Evolutionary conservation across 352 stramenopile species (phyloP).

Genomic region (Elongisporangium anandrum): DNA sequence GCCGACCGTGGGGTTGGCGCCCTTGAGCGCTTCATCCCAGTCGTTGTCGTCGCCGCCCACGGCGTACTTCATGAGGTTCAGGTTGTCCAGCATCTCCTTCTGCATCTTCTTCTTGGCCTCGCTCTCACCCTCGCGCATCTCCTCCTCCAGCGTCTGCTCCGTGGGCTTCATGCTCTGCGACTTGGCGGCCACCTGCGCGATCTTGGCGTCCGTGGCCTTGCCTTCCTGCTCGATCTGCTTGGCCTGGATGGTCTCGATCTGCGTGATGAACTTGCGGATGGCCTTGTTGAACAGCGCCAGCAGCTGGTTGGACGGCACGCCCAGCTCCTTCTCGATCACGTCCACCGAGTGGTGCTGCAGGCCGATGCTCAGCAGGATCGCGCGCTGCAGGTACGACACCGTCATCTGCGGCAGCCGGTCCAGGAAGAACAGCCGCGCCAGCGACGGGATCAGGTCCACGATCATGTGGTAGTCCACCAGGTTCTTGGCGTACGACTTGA

Average conservation of each 20-base stretch:
- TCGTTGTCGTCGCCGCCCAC: slow-evolving; percentile 92
- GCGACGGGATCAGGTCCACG: slow-evolving; percentile 94
- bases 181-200: slow-evolving; percentile 39
- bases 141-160: slow-evolving; percentile 74
- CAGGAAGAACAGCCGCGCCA: slow-evolving; percentile 96
- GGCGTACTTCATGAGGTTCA: slow-evolving; percentile 95
- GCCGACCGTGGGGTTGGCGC: slow-evolving; percentile 26
- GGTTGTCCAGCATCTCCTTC: slow-evolving; percentile 80
- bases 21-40: slow-evolving; percentile 75
- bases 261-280: slow-evolving; percentile 85
- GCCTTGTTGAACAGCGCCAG: slow-evolving; percentile 99
- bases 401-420: slow-evolving; percentile 89
- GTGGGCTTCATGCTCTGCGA: slow-evolving; percentile 81
- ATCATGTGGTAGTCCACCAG: slow-evolving; percentile 99
- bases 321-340: slow-evolving; percentile 90
- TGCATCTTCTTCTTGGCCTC: slow-evolving; percentile 82
- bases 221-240: slow-evolving; percentile 85
- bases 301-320: slow-evolving; percentile 94
- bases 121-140: slow-evolving; percentile 66
- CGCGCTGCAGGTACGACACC: slow-evolving; percentile 94
- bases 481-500: slow-evolving; percentile 98
- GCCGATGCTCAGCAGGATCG: slow-evolving; percentile 94
- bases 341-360: slow-evolving; percentile 94
- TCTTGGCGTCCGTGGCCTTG: slow-evolving; percentile 66
- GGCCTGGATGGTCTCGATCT: slow-evolving; percentile 75